Evolutionary conservation across 148 eudicot genomes (phyloP).

Genomic region (Nyssa sinensis): DNA sequence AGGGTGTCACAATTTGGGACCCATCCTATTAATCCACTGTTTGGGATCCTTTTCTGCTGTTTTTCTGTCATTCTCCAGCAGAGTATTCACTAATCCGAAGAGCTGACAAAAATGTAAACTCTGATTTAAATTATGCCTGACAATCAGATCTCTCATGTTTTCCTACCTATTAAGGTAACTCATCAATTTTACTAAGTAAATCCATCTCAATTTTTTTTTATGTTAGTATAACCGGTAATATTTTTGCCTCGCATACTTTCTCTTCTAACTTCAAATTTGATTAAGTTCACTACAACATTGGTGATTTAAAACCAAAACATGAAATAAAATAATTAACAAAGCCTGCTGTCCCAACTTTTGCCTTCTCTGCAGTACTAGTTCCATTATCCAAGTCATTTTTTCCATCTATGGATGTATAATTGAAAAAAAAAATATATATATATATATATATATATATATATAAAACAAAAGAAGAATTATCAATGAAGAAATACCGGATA

Average conservation of each 20-base stretch:
- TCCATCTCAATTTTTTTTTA: too few species aligned
- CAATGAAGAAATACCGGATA: too few species aligned
- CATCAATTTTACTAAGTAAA: background rate
- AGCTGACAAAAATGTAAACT: slow-evolving; percentile 45
- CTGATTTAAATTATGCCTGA: background rate
- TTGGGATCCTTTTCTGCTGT: slow-evolving; percentile 95
- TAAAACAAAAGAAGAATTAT: too few species aligned
- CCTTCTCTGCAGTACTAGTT: too few species aligned
- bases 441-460: too few species aligned
- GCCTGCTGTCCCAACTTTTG: too few species aligned
- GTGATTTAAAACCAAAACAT: background rate
- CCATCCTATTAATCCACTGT: slow-evolving; percentile 99
- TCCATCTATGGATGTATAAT: too few species aligned
- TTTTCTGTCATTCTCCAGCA: slow-evolving; percentile 85
- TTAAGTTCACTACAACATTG: background rate
- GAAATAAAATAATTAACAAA: background rate
- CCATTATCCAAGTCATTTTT: too few species aligned
- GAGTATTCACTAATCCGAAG: slow-evolving; percentile 94
- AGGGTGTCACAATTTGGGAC: slow-evolving; percentile 97
- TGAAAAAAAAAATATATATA: too few species aligned
- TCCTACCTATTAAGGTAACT: background rate
- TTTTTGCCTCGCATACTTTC: background rate
- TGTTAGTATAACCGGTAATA: background rate
- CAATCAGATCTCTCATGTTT: background rate
- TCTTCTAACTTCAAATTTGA: background rate